Conservation (phyloP, 331 rosid genomes). For the Dryas integrifolia region DNA sequence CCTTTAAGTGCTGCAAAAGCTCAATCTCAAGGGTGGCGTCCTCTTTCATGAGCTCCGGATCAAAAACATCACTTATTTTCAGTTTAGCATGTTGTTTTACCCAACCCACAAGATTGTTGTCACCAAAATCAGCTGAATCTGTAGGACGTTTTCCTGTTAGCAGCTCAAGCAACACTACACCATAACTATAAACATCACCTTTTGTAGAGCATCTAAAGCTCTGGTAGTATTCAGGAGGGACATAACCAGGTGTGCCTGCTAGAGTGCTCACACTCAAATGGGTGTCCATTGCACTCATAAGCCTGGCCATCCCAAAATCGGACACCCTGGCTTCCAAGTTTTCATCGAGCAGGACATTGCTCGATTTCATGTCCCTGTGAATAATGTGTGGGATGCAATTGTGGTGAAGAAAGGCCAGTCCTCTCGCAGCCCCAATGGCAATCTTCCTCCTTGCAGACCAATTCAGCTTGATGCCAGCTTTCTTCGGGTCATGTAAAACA, state of each 20-base stretch:
- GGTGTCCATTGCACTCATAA: conserved; percentile 65
- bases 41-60: conserved; percentile 80
- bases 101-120: conserved; percentile 70
- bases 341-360: conserved; percentile 75
- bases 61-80: conserved; percentile 74
- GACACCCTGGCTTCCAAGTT: conserved; percentile 61
- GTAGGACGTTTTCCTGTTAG: conserved; percentile 59
- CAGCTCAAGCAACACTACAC: conserved; percentile 61
- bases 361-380: conserved; percentile 69
- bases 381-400: conserved; percentile 61
- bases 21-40: conserved; percentile 75
- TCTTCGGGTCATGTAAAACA: conserved; percentile 52
- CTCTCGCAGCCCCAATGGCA: conserved; percentile 59
- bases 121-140: conserved; percentile 60
- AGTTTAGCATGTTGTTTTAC: conserved; percentile 77
- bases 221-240: conserved; percentile 94
- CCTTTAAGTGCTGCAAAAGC: conserved; percentile 77
- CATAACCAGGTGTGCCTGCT: conserved; percentile 82
- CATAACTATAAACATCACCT: conserved; percentile 63
- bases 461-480: conserved; percentile 48
- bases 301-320: conserved; percentile 88
- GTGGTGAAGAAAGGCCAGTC: conserved; percentile 62
- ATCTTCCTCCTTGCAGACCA: conserved; percentile 61
- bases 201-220: conserved; percentile 59
- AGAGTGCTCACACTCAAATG: conserved; percentile 68